Evolutionary conservation across 257 asterid species (phyloP), one percentile per base, ranked within the genome.

Genomic region (Solanum chmielewskii): DNA sequence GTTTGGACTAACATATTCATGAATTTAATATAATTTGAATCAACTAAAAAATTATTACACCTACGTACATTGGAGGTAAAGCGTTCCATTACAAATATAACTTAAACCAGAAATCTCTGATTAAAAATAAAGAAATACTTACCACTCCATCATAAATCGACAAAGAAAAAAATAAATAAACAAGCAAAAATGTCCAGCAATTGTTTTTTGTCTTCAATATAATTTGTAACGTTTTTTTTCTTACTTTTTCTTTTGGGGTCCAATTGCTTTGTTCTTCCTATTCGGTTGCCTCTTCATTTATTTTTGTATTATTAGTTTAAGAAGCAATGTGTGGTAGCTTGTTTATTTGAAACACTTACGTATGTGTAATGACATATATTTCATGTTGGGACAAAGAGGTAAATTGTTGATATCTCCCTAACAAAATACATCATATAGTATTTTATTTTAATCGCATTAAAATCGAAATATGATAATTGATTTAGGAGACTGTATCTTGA

Each of bases 71-170:
- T 35, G 6, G 0, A 0, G 27, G 12, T 21, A 59, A 20, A 59
- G 5, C 2, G 13, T 1, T 21, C 1, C 13, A 5, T 59, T 3
- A 59, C 6, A 59, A 59, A 21, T 2, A 11, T 5, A 5, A 59
- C 5, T 20, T 5, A 1, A 59, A 59, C 5, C 9, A 2, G 0
- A 59, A 0, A 59, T 1, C 0, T 20, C 12, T 21, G 5, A 8
- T 59, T 49, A 15, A 49, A 4, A 0, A 15, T 49, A 0, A 49
- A 49, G 0, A 2, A 9, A 1, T 60, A 2, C 14, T 21, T 21
- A 9, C 5, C 68, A 60, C 27, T 60, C 68, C 68, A 21, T 0
- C 27, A 0, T 2, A 21, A 59, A 9, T 20, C 27, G 1, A 52
- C 62, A 6, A 6, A 23, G 10, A 52, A 52, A 52, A 16, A 52